Conservation (phyloP, 352 stramenopile species). For the Aphanomyces euteiches region DNA sequence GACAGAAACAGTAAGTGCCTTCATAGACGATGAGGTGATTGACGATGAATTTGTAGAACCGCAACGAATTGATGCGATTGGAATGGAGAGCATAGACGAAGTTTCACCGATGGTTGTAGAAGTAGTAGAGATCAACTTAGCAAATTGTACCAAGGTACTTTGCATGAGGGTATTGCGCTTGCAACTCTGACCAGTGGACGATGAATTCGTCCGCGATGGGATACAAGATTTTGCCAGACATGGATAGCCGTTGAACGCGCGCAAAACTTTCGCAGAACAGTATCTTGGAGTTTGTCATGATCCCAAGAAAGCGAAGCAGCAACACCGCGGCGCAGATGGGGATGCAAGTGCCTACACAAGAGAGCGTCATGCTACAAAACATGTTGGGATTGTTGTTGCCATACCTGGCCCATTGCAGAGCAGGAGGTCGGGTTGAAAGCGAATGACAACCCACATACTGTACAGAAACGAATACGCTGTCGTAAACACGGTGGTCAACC, state of each 20-base stretch:
- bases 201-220: conserved; percentile 91
- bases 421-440: conserved; percentile 78
- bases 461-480: conserved; percentile 76
- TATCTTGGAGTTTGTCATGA: conserved; percentile 62
- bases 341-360: conserved; percentile 85
- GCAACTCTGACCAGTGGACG: conserved; percentile 91
- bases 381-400: neutral
- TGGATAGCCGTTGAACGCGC: conserved; percentile 88
- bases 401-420: conserved; percentile 91
- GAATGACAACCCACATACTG: conserved; percentile 71
- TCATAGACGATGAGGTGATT: neutral
- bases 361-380: conserved; percentile 4
- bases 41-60: conserved; percentile 18
- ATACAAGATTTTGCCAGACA: conserved; percentile 93
- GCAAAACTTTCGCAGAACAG: conserved; percentile 95
- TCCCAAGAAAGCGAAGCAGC: conserved; percentile 75
- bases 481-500: conserved; percentile 82
- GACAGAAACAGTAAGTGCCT: conserved; percentile 46
- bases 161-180: conserved; percentile 69
- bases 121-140: conserved; percentile 37
- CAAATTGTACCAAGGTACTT: conserved; percentile 87
- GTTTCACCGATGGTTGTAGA: neutral
- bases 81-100: conserved; percentile 1
- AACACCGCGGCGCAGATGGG: conserved; percentile 86
- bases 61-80: conserved; percentile 19